Evolutionary conservation across 306 rosid species (phyloP).

Genomic region (Cucumis cinereus): DNA sequence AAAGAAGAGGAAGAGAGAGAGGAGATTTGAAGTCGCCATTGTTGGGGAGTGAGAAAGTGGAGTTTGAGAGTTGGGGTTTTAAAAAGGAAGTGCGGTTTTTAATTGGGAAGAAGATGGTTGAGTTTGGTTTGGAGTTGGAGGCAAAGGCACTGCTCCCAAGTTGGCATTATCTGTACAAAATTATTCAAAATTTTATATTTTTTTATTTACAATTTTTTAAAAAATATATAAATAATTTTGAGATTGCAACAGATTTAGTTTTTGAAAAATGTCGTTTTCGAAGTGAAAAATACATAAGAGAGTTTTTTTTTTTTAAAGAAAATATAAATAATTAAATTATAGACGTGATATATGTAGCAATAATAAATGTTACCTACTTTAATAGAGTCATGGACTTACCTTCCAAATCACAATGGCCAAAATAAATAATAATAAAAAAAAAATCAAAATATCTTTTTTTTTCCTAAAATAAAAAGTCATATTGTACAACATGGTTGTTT

Average conservation of each 20-base stretch:
- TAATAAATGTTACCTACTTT: background rate
- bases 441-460: no score
- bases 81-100: slow-evolving; percentile 1
- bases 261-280: background rate
- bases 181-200: background rate
- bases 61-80: background rate
- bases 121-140: slow-evolving; percentile 9
- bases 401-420: no score
- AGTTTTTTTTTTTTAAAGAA: background rate
- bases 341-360: background rate
- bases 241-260: background rate
- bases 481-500: no score
- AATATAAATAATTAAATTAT: background rate
- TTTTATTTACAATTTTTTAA: background rate
- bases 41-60: background rate
- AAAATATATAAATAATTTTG: background rate
- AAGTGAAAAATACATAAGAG: background rate
- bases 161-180: background rate
- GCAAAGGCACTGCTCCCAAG: slow-evolving; percentile 2
- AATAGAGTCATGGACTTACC: background rate
- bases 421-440: no score
- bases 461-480: no score
- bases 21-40: background rate
- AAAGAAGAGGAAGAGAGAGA: background rate
- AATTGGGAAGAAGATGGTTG: background rate